These are phyloP conservation scores for Carnegiea gigantea DNA, from an alignment of 179 eudicot genomes.

Conservation along the genomic window DNA sequence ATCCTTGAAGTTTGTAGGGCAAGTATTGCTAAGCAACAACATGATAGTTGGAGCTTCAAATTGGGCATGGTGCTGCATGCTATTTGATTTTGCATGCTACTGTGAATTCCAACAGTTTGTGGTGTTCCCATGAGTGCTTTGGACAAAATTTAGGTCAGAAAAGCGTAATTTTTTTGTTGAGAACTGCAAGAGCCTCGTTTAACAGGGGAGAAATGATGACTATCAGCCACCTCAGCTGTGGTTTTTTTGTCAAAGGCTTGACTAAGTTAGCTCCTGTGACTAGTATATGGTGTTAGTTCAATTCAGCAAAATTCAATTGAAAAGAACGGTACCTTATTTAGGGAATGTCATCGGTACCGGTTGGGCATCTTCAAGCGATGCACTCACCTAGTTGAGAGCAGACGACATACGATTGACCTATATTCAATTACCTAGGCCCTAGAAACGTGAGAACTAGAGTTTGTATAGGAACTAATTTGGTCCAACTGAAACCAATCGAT, in stretches of 20 bases:
- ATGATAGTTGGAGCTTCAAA: background rate
- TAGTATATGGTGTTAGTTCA: background rate
- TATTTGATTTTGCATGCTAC: background rate
- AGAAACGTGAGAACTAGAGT: too few relatives aligned
- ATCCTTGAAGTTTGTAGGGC: background rate
- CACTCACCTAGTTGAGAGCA: background rate
- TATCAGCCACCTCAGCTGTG: background rate
- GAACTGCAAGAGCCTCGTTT: background rate
- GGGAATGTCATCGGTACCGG: too few relatives aligned
- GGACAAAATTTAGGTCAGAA: background rate
- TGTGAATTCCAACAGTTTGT: background rate
- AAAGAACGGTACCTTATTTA: too few relatives aligned
- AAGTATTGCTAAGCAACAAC: background rate
- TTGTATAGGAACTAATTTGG: too few relatives aligned
- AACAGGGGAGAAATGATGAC: background rate
- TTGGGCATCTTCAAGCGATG: background rate
- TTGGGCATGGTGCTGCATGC: background rate
- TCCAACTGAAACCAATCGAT: too few relatives aligned
- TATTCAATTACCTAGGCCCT: too few relatives aligned
- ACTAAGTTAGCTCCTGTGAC: background rate
- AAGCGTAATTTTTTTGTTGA: background rate
- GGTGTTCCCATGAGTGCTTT: background rate
- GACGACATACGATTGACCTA: too few relatives aligned
- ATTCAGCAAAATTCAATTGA: too few relatives aligned
- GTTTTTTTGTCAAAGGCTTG: background rate